Conservation (phyloP, 208 protist genomes). For the Trypanosomatidae sp. region DNA sequence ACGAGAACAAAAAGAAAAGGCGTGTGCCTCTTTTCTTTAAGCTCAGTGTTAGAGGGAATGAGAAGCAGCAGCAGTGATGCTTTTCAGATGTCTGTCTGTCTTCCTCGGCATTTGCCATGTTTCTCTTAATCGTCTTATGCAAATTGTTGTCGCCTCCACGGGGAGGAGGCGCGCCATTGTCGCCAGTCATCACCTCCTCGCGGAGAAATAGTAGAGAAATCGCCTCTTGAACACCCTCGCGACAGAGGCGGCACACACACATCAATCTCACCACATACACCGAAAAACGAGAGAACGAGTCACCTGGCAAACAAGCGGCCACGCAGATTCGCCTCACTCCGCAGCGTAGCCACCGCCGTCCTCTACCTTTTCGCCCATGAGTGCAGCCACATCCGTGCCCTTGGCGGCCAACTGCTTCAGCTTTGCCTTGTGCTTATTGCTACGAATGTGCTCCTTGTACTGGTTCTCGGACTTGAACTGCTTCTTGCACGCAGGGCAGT, state of each 20-base stretch:
- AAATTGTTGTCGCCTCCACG: background rate
- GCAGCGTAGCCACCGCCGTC: background rate
- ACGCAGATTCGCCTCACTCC: background rate
- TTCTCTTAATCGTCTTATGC: background rate
- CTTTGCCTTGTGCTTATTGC: conserved; percentile 89
- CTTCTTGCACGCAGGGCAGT: conserved; percentile 90
- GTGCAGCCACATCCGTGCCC: conserved; percentile 62
- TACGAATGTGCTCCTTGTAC: conserved; percentile 87
- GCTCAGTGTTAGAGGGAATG: background rate
- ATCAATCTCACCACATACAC: background rate
- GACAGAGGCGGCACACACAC: background rate
- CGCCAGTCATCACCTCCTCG: background rate
- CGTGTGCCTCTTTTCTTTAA: background rate
- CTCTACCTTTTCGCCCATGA: conserved; percentile 55
- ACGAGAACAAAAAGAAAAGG: background rate
- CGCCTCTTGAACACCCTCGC: background rate
- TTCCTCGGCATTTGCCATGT: background rate
- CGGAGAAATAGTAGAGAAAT: background rate
- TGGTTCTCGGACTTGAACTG: conserved; percentile 81
- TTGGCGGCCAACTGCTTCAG: conserved; percentile 84
- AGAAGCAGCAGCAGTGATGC: background rate
- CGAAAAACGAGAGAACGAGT: background rate
- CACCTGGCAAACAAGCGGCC: background rate
- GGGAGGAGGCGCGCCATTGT: background rate
- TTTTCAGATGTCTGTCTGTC: background rate